Evolutionary conservation across 2,329 filamentous ascomycete genomes (phyloP).

Genomic region (Lachnellula occidentalis): DNA sequence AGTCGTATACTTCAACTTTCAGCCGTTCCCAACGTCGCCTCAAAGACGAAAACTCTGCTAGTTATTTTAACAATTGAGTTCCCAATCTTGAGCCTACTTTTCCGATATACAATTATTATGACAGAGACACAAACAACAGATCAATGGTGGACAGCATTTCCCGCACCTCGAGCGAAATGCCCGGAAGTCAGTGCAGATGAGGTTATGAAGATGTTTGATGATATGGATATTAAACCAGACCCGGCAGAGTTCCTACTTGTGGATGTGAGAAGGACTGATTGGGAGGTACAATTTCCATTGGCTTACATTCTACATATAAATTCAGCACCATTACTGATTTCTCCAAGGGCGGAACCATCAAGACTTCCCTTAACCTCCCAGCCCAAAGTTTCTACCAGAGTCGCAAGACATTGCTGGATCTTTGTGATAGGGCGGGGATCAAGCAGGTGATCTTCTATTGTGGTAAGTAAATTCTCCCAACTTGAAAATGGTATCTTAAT

Average conservation of each 20-base stretch:
- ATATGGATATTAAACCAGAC: conserved; percentile 29
- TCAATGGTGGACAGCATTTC: conserved; percentile 33
- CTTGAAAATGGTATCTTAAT: not conserved
- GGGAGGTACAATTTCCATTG: conserved; percentile 33
- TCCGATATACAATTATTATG: conserved; percentile 1
- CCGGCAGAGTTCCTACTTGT: conserved; percentile 41
- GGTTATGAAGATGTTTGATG: conserved; percentile 38
- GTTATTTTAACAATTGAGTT: not conserved
- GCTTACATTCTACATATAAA: not conserved
- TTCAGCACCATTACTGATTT: not conserved
- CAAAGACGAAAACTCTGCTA: not conserved
- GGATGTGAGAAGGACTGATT: conserved; percentile 49
- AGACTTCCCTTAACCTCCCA: conserved; percentile 51
- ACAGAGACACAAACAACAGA: conserved; percentile 8
- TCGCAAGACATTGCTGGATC: conserved; percentile 41
- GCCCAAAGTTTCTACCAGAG: conserved; percentile 50
- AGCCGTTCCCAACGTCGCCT: not conserved
- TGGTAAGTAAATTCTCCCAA: conserved; percentile 34
- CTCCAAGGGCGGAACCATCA: conserved; percentile 52
- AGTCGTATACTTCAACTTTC: not conserved
- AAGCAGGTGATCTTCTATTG: conserved; percentile 51
- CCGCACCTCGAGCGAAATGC: conserved; percentile 38
- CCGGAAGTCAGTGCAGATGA: conserved; percentile 36
- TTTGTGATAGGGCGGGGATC: conserved; percentile 46
- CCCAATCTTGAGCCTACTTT: not conserved